These are phyloP conservation scores for Nematodospora valgi DNA, from an alignment of 805 yeast species.

Conservation along the genomic window DNA sequence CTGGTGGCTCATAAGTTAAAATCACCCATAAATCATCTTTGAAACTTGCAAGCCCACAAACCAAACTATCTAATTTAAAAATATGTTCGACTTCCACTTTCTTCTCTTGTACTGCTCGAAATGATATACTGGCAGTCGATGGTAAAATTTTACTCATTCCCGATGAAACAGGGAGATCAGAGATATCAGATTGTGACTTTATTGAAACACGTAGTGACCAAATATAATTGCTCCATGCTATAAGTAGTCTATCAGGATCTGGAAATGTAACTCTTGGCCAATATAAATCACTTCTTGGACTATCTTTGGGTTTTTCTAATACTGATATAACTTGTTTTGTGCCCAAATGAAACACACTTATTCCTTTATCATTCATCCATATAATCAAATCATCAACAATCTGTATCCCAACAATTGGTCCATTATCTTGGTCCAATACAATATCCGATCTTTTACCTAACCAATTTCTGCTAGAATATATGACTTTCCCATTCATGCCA, in stretches of 20 bases:
- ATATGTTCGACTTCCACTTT: slow-evolving; percentile 46
- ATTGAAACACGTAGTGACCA: slow-evolving; percentile 61
- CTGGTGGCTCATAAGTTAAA: slow-evolving; percentile 48
- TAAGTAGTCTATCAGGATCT: slow-evolving; percentile 60
- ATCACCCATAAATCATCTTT: slow-evolving; percentile 68
- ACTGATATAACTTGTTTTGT: slow-evolving; percentile 47
- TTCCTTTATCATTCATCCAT: slow-evolving; percentile 85
- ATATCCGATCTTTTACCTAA: slow-evolving; percentile 76
- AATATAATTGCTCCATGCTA: slow-evolving; percentile 81
- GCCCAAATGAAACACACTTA: slow-evolving; percentile 59
- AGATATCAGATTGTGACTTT: slow-evolving; percentile 10
- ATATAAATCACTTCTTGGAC: slow-evolving; percentile 70
- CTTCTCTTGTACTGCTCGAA: slow-evolving; percentile 43
- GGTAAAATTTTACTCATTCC: slow-evolving; percentile 41
- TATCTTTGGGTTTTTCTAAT: slow-evolving; percentile 54
- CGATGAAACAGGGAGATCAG: slow-evolving; percentile 16
- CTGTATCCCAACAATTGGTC: slow-evolving; percentile 68
- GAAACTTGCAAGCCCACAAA: slow-evolving; percentile 78
- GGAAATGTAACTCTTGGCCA: slow-evolving; percentile 75
- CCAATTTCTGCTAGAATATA: slow-evolving; percentile 80
- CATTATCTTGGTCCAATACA: slow-evolving; percentile 54
- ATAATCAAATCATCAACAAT: slow-evolving; percentile 62
- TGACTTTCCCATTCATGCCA: slow-evolving; percentile 83
- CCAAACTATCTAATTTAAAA: slow-evolving; percentile 46
- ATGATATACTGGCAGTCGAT: slow-evolving; percentile 52